These are phyloP conservation scores for Aspergillus aculeatinus DNA, from an alignment of 2,329 filamentous ascomycete species.

Conservation along the genomic window DNA sequence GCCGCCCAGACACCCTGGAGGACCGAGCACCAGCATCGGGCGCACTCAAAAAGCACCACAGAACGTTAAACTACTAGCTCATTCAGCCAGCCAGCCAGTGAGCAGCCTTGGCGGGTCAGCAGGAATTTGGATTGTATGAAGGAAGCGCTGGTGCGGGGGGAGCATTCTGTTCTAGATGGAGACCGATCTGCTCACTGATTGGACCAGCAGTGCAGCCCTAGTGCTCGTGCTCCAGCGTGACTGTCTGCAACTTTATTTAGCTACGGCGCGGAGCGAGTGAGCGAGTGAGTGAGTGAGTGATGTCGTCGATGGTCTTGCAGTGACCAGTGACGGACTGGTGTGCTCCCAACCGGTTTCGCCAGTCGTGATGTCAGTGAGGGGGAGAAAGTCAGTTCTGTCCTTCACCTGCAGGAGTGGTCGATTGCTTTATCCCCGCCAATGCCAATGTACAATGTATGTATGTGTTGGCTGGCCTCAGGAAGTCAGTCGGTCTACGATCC, in stretches of 20 bases:
- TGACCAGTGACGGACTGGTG: background rate
- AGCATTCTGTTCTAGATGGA: background rate
- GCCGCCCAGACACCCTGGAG: conserved; percentile 7
- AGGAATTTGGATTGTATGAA: background rate
- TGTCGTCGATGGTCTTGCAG: background rate
- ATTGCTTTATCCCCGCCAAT: background rate
- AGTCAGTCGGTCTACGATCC: background rate
- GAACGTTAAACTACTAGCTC: background rate
- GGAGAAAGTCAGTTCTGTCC: background rate
- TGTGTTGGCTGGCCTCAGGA: conserved; percentile 5
- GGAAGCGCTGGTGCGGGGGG: conserved; percentile 19
- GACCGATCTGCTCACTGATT: conserved; percentile 13
- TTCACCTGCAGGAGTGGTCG: background rate
- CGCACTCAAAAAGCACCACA: background rate
- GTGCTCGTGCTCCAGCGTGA: conserved; percentile 15
- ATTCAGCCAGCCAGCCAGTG: background rate
- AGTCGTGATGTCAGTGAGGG: conserved; percentile 17
- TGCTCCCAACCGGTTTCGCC: conserved; percentile 4
- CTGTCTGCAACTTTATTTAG: conserved; percentile 21
- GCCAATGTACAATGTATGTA: conserved; percentile 8
- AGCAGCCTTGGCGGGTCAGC: conserved; percentile 9
- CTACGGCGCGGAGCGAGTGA: conserved; percentile 1
- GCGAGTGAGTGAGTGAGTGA: background rate
- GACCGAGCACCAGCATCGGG: conserved; percentile 10
- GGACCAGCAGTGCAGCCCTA: conserved; percentile 12